phyloP scores from a whole-genome alignment of 2,329 filamentous ascomycete species.

The Meredithiella fracta region DNA sequence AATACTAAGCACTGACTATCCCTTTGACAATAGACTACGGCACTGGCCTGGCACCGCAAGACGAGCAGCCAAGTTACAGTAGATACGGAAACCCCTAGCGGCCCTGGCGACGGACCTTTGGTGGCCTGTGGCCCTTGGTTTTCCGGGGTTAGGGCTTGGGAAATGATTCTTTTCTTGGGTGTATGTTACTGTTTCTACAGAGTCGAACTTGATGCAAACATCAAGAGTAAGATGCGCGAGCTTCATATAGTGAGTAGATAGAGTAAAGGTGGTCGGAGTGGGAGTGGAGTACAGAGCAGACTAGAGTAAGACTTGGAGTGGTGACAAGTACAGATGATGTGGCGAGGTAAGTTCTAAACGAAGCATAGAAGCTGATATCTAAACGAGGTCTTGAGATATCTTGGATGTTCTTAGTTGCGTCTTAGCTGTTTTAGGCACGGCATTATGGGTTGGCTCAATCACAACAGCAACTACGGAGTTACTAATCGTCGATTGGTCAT shows the following conservation, averaged over 20 bases:
- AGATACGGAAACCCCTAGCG: background rate
- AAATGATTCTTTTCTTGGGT: background rate
- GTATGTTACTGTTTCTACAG: background rate
- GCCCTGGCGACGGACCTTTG: background rate
- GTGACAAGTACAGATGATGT: background rate
- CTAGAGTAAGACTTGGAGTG: background rate
- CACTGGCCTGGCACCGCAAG: background rate
- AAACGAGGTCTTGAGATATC: background rate
- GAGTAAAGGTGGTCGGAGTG: background rate
- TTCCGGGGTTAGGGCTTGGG: background rate
- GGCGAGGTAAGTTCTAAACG: background rate
- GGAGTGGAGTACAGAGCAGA: too few relatives aligned
- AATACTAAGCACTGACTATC: too few relatives aligned
- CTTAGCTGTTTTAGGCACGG: background rate
- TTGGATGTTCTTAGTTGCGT: background rate
- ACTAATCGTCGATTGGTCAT: too few relatives aligned
- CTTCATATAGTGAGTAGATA: background rate
- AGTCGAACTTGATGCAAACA: background rate
- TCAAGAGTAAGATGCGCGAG: background rate
- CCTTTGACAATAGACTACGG: too few relatives aligned
- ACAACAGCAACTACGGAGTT: too few relatives aligned
- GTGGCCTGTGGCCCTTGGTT: background rate
- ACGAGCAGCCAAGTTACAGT: slow-evolving; percentile 1
- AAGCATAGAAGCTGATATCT: background rate
- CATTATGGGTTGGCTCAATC: background rate